Percentiles rank a stretch among this genome's conserved stretches.
Evolutionary conservation across 352 stramenopile species (phyloP).

Genomic region (Phytopythium oedochilum): DNA sequence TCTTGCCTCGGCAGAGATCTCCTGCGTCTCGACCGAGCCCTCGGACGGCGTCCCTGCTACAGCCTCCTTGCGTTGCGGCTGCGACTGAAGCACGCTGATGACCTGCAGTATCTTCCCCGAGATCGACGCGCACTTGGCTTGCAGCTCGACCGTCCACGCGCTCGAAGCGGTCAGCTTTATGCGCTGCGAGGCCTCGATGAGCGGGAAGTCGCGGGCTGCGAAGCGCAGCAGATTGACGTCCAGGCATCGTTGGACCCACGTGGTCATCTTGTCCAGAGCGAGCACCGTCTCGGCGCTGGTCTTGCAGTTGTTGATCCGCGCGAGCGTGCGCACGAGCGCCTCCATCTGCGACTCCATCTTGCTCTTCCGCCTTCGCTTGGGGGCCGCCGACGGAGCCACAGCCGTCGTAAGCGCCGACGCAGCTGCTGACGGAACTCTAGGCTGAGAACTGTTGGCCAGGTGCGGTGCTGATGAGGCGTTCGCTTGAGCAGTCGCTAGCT

Average conservation of each 20-base stretch:
- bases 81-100: conserved; percentile 22
- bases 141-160: conserved; percentile 46
- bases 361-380: conserved; percentile 38
- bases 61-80: neutral
- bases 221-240: conserved; percentile 47
- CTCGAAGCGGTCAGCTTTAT: conserved; percentile 28
- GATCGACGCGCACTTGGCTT: conserved; percentile 55
- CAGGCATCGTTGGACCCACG: conserved; percentile 50
- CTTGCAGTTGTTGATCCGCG: conserved; percentile 35
- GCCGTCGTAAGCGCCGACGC: neutral
- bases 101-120: conserved; percentile 50
- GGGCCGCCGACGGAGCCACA: conserved; percentile 4
- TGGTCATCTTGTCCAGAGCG: conserved; percentile 46
- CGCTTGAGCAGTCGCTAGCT: neutral
- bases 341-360: conserved; percentile 56
- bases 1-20: conserved; percentile 21
- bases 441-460: neutral
- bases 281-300: conserved; percentile 50
- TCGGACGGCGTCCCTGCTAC: neutral
- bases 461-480: neutral
- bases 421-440: neutral
- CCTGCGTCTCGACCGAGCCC: conserved; percentile 1
- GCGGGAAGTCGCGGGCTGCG: conserved; percentile 47
- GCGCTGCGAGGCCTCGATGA: conserved; percentile 30
- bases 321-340: conserved; percentile 43